A percentile compares a stretch with the other conserved stretches of the same genome.
phyloP scores from a whole-genome alignment of 2,329 filamentous ascomycete genomes.

The Trichoderma brevicompactum region DNA sequence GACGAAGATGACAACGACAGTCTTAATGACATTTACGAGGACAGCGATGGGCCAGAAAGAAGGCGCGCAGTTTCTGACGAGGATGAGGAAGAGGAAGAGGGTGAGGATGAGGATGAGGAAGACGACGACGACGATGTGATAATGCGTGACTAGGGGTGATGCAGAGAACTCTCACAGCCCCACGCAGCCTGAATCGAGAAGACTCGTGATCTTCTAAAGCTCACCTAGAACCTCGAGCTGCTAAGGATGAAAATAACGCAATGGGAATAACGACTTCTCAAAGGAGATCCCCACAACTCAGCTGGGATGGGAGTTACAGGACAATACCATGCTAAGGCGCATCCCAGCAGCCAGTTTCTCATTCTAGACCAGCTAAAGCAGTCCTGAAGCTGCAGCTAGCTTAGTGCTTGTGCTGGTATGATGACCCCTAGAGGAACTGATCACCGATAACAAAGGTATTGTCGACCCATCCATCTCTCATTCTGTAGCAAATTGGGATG shows the following conservation, averaged over 20 bases:
- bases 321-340: neutral
- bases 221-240: neutral
- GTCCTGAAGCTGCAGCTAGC: neutral
- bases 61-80: slow-evolving; percentile 1
- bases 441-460: neutral
- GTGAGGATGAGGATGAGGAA: slow-evolving; percentile 15
- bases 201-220: neutral
- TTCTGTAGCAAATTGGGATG: neutral
- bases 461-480: neutral
- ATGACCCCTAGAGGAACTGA: neutral
- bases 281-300: neutral
- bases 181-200: neutral
- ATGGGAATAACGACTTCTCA: too few relatives aligned
- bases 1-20: slow-evolving; percentile 35
- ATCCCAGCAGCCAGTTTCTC: neutral
- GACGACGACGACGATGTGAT: slow-evolving; percentile 11
- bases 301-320: neutral
- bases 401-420: neutral
- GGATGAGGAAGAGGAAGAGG: slow-evolving; percentile 14
- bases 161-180: neutral
- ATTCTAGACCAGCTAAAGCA: neutral
- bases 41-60: slow-evolving; percentile 27
- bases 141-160: slow-evolving; percentile 11
- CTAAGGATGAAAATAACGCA: slow-evolving; percentile 7
- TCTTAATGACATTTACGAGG: slow-evolving; percentile 36